Percentiles rank a stretch among this genome's conserved stretches.
Conservation (phyloP, 192 early-diverging fungal genomes). For the Backusella morwellensis region DNA sequence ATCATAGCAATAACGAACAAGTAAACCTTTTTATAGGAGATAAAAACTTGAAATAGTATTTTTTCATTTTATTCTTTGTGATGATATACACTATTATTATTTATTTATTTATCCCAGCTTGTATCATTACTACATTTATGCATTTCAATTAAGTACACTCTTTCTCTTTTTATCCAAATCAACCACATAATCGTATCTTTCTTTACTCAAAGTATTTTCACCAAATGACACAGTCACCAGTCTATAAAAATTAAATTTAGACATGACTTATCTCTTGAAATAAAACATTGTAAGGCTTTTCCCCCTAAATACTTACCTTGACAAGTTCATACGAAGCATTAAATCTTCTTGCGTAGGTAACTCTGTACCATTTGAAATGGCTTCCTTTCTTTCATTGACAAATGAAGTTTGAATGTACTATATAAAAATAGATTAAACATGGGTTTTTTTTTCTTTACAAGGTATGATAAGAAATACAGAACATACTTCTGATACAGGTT, state of each 20-base stretch:
- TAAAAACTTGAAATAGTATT: background rate
- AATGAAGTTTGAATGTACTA: slow-evolving; percentile 43
- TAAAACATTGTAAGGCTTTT: background rate
- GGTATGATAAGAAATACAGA: background rate
- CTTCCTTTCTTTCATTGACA: slow-evolving; percentile 37
- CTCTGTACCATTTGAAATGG: slow-evolving; percentile 2
- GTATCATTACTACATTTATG: background rate
- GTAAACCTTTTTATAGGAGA: background rate
- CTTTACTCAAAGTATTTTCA: slow-evolving; percentile 28
- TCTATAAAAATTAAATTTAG: slow-evolving; percentile 16
- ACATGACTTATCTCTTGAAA: background rate
- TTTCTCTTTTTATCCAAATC: slow-evolving; percentile 28
- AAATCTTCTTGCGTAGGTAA: slow-evolving; percentile 41
- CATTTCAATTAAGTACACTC: background rate
- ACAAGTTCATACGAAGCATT: slow-evolving; percentile 36
- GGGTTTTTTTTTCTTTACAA: background rate
- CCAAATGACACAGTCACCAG: slow-evolving; percentile 42
- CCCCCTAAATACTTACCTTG: slow-evolving; percentile 20
- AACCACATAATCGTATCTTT: slow-evolving; percentile 37
- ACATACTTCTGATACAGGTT: slow-evolving; percentile 56
- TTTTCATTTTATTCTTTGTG: background rate
- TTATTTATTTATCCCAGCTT: background rate
- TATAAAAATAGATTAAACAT: background rate
- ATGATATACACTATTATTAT: background rate
- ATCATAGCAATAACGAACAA: background rate